Conservation (phyloP, 116 monocot species). For the Dioscorea cayenensis region DNA sequence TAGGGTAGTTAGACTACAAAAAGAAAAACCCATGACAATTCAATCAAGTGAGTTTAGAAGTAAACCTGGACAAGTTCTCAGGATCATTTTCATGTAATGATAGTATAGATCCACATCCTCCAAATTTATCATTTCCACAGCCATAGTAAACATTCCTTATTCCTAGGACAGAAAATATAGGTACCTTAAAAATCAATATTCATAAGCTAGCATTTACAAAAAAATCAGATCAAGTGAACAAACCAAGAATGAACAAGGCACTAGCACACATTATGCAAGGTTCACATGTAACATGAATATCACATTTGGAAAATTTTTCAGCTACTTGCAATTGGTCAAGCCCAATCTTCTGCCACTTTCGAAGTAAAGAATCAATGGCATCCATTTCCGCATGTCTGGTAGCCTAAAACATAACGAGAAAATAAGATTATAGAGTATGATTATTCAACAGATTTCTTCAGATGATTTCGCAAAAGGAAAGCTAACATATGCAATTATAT, state of each 20-base stretch:
- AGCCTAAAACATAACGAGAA: slow-evolving; percentile 29
- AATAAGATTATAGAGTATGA: background rate
- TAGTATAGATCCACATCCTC: slow-evolving; percentile 96
- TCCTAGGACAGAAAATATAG: slow-evolving; percentile 31
- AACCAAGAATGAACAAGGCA: slow-evolving; percentile 87
- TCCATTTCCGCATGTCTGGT: slow-evolving; percentile 99
- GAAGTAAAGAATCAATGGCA: slow-evolving; percentile 76
- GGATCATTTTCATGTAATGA: slow-evolving; percentile 56
- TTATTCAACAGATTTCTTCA: background rate
- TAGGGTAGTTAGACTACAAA: background rate
- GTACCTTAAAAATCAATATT: background rate
- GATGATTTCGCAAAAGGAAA: background rate
- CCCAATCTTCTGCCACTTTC: slow-evolving; percentile 67
- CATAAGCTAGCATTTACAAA: background rate
- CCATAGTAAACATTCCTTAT: slow-evolving; percentile 76
- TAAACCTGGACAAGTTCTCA: slow-evolving; percentile 28
- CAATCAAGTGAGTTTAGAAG: background rate
- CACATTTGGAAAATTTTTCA: slow-evolving; percentile 75
- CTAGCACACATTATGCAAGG: slow-evolving; percentile 97
- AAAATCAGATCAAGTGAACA: slow-evolving; percentile 4
- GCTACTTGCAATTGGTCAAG: slow-evolving; percentile 49
- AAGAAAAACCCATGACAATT: background rate
- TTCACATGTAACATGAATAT: slow-evolving; percentile 94
- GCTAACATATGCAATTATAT: background rate
- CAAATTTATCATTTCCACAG: slow-evolving; percentile 97